phyloP scores from a whole-genome alignment of 164 flowering plant species.

The Tetracentron sinense region DNA sequence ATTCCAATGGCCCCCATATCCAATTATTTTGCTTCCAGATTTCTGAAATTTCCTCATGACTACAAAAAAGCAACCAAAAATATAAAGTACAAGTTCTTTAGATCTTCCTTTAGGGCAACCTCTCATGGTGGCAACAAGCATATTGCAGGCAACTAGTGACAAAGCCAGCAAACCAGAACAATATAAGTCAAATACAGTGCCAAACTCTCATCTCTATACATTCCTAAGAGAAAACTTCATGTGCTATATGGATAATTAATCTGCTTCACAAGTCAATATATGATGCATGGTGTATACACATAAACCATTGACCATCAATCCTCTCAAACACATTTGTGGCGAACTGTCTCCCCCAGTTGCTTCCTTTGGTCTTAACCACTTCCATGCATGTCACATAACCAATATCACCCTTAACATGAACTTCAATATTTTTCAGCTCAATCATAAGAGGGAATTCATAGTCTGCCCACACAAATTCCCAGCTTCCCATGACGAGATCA shows the following conservation, averaged over 20 bases:
- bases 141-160: too few species aligned
- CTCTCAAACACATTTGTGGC: conserved; percentile 88
- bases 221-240: too few species aligned
- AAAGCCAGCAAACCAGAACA: too few species aligned
- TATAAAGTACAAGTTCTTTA: too few species aligned
- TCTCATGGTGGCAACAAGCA: too few species aligned
- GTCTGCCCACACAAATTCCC: conserved; percentile 85
- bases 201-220: too few species aligned
- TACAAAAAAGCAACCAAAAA: too few species aligned
- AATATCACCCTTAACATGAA: conserved; percentile 72
- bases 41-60: too few species aligned
- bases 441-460: conserved; percentile 78
- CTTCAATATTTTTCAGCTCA: conserved; percentile 66
- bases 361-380: conserved; percentile 83
- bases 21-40: too few species aligned
- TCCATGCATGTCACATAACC: conserved; percentile 83
- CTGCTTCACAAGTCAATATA: conserved; percentile 41
- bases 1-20: too few species aligned
- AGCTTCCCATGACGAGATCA: conserved; percentile 71
- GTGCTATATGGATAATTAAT: neutral
- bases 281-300: conserved; percentile 89
- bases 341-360: conserved; percentile 90
- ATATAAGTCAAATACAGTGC: too few species aligned
- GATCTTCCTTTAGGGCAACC: too few species aligned
- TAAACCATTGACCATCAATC: conserved; percentile 74